These are phyloP conservation scores for Biancaea sappan DNA, from an alignment of 306 rosid genomes.

Conservation along the genomic window DNA sequence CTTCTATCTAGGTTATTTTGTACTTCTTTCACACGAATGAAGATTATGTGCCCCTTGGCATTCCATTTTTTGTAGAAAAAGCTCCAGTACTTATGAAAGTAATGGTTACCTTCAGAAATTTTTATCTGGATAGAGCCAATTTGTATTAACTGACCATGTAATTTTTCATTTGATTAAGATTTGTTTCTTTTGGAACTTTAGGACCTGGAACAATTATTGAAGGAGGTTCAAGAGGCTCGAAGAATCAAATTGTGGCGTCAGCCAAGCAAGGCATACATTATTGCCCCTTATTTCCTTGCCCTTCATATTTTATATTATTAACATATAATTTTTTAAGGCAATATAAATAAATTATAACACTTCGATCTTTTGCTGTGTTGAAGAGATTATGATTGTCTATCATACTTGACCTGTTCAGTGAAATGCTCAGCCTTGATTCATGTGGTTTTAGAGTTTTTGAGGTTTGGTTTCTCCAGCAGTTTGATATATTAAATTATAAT, in stretches of 20 bases:
- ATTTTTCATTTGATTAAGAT: constrained; percentile 34
- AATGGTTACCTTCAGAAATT: neutral
- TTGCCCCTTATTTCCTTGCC: constrained; percentile 1
- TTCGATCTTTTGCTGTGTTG: no score
- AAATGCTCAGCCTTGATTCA: no score
- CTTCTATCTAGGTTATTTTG: neutral
- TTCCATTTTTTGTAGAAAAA: no score
- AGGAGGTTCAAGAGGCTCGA: no score
- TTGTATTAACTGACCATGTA: neutral
- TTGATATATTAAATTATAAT: no score
- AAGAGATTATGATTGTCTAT: no score
- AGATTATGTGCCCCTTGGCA: no score
- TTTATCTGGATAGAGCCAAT: no score
- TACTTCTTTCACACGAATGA: neutral
- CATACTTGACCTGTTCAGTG: no score
- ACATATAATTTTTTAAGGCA: neutral
- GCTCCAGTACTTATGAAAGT: neutral
- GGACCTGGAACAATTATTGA: constrained; percentile 87
- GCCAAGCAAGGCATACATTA: constrained; percentile 75
- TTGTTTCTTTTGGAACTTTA: constrained; percentile 37
- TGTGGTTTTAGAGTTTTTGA: no score
- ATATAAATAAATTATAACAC: constrained; percentile 15
- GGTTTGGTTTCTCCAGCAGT: no score
- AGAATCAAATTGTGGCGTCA: constrained; percentile 89
- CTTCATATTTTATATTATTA: constrained; percentile 8